Evolutionary conservation across 2,329 filamentous ascomycete species (phyloP).

Genomic region (Curvularia lunata): DNA sequence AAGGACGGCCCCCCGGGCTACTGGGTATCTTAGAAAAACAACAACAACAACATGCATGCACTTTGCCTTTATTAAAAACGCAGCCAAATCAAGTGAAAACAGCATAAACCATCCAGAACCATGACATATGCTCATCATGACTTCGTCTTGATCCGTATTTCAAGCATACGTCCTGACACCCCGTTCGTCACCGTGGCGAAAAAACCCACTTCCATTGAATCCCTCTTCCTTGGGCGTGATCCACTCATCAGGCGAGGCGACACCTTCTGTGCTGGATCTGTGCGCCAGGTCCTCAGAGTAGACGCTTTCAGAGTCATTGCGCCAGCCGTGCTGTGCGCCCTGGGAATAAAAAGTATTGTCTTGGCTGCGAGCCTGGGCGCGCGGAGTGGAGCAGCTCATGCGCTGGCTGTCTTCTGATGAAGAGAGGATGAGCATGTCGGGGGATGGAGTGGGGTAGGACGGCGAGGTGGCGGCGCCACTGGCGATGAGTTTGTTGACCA

Average conservation of each 20-base stretch:
- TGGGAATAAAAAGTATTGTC: neutral
- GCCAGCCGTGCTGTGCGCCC: neutral
- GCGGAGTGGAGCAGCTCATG: conserved; percentile 32
- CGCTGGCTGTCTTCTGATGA: conserved; percentile 30
- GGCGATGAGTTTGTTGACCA: conserved; percentile 38
- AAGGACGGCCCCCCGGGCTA: neutral
- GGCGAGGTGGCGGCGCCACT: conserved; percentile 25
- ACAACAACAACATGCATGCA: too few species aligned
- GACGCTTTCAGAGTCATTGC: conserved; percentile 15
- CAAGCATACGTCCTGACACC: conserved; percentile 3
- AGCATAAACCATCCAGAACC: too few species aligned
- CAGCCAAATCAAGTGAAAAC: too few species aligned
- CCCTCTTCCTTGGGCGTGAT: conserved; percentile 49
- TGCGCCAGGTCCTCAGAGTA: conserved; percentile 19
- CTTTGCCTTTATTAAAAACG: neutral
- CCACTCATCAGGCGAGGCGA: conserved; percentile 43
- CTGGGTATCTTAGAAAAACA: neutral
- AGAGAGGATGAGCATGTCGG: conserved; percentile 35
- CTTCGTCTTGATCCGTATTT: neutral
- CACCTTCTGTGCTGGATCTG: conserved; percentile 20
- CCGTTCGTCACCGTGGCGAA: conserved; percentile 11
- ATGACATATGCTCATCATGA: too few species aligned
- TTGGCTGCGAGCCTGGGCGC: conserved; percentile 22
- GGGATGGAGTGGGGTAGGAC: conserved; percentile 44
- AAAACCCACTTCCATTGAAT: conserved; percentile 32